These are phyloP conservation scores for Fusarium armeniacum DNA, from an alignment of 2,329 filamentous ascomycete species.

Conservation along the genomic window DNA sequence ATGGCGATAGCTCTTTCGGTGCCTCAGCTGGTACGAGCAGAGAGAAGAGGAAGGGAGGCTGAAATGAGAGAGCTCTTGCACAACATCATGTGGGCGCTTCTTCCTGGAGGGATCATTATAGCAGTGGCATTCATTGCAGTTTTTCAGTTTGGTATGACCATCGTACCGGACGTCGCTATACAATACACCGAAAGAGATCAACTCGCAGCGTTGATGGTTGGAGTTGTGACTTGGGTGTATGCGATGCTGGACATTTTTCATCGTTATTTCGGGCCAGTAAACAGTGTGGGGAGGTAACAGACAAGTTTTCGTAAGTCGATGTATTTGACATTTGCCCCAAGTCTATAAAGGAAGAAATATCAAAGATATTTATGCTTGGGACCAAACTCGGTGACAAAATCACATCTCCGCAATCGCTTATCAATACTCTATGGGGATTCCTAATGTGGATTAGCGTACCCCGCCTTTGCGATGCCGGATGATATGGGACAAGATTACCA, in stretches of 20 bases:
- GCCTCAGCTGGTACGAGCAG: neutral
- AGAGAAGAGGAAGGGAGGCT: neutral
- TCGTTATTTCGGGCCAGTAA: neutral
- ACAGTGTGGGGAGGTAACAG: neutral
- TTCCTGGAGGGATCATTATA: neutral
- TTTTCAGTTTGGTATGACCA: neutral
- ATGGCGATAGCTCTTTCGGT: rapidly evolving
- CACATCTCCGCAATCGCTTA: slow-evolving; percentile 1
- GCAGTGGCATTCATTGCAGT: neutral
- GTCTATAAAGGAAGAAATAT: too few species aligned
- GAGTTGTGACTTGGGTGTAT: slow-evolving; percentile 2
- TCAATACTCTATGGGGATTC: neutral
- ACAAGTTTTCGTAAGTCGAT: neutral
- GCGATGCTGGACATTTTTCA: neutral
- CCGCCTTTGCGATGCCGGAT: slow-evolving; percentile 17
- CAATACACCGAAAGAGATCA: slow-evolving; percentile 16
- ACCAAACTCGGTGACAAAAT: neutral
- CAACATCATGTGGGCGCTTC: rapidly evolving
- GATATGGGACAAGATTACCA: neutral
- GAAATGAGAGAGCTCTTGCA: neutral
- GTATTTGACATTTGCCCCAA: too few species aligned
- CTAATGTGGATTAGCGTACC: slow-evolving; percentile 9
- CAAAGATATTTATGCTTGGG: too few species aligned
- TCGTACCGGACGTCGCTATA: slow-evolving; percentile 14
- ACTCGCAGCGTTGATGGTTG: slow-evolving; percentile 22